These are phyloP conservation scores for Noccaea caerulescens DNA, from an alignment of 345 rosid genomes.

Conservation along the genomic window DNA sequence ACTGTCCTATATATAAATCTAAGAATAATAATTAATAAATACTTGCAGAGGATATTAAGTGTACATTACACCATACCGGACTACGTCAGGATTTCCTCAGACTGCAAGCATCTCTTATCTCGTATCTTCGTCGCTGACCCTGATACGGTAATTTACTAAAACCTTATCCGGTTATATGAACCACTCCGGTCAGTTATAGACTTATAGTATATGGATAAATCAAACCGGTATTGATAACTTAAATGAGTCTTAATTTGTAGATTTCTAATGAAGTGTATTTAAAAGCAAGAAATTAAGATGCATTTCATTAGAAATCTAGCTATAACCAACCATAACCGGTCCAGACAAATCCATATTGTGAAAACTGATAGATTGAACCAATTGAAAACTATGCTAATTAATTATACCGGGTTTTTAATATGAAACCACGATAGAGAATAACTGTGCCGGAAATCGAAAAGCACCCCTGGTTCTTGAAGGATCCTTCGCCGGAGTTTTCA, in stretches of 20 bases:
- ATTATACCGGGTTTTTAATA: neutral
- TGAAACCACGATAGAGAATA: constrained; percentile 55
- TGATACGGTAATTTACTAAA: constrained; percentile 56
- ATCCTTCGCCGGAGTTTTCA: constrained; percentile 41
- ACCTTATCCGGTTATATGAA: neutral
- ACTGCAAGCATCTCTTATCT: constrained; percentile 79
- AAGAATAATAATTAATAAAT: neutral
- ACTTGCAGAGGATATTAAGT: constrained; percentile 79
- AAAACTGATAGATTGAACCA: neutral
- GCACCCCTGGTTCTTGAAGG: constrained; percentile 72
- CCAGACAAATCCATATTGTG: neutral
- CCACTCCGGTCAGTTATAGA: neutral
- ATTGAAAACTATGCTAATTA: constrained; percentile 1
- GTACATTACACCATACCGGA: constrained; percentile 89
- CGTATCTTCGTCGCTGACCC: constrained; percentile 82
- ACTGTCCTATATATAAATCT: neutral
- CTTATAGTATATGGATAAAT: too few relatives aligned
- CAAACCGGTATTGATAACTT: too few relatives aligned
- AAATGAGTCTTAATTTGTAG: too few relatives aligned
- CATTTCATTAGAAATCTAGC: too few relatives aligned
- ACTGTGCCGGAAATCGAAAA: constrained; percentile 65
- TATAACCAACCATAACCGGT: neutral
- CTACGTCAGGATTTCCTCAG: constrained; percentile 76
- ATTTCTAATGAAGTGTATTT: too few relatives aligned
- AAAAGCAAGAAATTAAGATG: too few relatives aligned